Percentiles rank a stretch among this genome's conserved stretches.
Evolutionary conservation across 2,329 filamentous ascomycete genomes (phyloP).

Genomic region (Gremmenia infestans): DNA sequence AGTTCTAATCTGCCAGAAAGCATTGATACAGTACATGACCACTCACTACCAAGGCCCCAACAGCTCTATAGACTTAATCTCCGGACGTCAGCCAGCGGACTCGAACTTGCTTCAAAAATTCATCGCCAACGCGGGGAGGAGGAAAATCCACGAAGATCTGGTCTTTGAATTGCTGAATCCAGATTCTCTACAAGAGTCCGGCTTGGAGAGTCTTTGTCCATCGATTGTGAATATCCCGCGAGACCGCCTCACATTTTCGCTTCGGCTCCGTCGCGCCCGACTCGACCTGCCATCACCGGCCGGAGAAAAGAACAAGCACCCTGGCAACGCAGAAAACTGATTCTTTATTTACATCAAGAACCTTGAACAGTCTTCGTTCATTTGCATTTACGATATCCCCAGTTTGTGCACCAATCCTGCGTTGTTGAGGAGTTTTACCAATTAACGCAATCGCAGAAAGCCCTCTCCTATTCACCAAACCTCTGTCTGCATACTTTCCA

Average conservation of each 20-base stretch:
- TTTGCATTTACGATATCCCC: too few relatives aligned
- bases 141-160: slow-evolving; percentile 2
- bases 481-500: too few relatives aligned
- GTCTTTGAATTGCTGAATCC: slow-evolving; percentile 1
- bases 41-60: neutral
- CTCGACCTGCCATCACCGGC: neutral
- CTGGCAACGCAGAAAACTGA: neutral
- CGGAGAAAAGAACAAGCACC: neutral
- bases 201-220: neutral
- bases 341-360: neutral
- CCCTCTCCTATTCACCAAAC: too few relatives aligned
- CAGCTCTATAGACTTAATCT: neutral
- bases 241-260: neutral
- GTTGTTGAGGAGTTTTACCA: too few relatives aligned
- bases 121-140: neutral
- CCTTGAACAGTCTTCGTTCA: neutral
- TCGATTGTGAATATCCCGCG: neutral
- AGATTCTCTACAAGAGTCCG: neutral
- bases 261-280: neutral
- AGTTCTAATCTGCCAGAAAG: slow-evolving; percentile 34
- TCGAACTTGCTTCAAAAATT: neutral
- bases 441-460: too few relatives aligned
- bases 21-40: slow-evolving; percentile 4
- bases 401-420: too few relatives aligned
- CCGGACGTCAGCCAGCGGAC: neutral